These are phyloP conservation scores for Cladosporium velox DNA, from an alignment of 2,329 filamentous ascomycete genomes.

Conservation along the genomic window DNA sequence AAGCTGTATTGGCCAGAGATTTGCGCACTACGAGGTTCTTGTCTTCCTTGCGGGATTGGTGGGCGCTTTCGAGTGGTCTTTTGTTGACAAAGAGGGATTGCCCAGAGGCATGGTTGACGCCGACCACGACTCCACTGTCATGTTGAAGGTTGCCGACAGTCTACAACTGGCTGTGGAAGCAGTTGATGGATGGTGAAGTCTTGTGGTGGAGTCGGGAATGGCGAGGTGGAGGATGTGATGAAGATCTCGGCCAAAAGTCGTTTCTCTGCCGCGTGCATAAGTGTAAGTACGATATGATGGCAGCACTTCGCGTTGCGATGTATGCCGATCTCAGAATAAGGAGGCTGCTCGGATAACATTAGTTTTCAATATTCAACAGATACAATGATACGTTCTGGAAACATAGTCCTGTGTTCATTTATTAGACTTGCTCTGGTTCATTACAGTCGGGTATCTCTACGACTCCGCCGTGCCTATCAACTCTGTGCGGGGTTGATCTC, in stretches of 20 bases:
- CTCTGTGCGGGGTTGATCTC: background rate
- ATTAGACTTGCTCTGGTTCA: too few species aligned
- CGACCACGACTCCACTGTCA: slow-evolving; percentile 18
- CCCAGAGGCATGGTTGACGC: background rate
- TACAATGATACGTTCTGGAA: background rate
- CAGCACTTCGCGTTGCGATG: too few species aligned
- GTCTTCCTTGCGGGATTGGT: slow-evolving; percentile 18
- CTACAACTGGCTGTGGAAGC: background rate
- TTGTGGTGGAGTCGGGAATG: background rate
- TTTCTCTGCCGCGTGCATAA: too few species aligned
- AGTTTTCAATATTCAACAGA: background rate
- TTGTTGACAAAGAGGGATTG: background rate
- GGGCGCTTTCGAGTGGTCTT: slow-evolving; percentile 18
- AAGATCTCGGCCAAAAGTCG: background rate
- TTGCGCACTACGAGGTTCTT: slow-evolving; percentile 52
- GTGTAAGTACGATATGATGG: too few species aligned
- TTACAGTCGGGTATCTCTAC: too few species aligned
- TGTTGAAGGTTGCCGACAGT: slow-evolving; percentile 11
- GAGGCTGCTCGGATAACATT: too few species aligned
- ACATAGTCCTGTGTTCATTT: too few species aligned
- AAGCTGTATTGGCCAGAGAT: slow-evolving; percentile 78
- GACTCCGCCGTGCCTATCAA: background rate
- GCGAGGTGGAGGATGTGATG: background rate
- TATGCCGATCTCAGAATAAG: too few species aligned
- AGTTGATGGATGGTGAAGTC: slow-evolving; percentile 8